These are phyloP conservation scores for Botrytis tulipae DNA, from an alignment of 2,329 filamentous ascomycete genomes.

Conservation along the genomic window DNA sequence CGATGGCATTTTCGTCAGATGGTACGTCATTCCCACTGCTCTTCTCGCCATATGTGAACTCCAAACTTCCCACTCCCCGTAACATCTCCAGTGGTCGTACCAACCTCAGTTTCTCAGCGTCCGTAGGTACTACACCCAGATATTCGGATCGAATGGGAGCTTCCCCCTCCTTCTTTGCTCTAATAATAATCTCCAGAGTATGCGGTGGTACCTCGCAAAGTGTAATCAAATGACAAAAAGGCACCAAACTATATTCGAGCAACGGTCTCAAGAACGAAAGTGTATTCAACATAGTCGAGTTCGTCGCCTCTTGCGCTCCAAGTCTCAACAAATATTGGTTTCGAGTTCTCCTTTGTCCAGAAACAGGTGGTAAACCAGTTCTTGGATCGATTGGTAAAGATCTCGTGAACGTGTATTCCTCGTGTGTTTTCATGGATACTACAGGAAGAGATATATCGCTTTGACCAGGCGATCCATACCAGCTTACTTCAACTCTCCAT, in stretches of 20 bases:
- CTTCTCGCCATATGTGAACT: neutral
- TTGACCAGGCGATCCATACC: neutral
- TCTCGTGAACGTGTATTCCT: neutral
- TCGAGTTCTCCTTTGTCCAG: neutral
- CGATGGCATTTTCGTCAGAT: neutral
- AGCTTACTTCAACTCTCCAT: neutral
- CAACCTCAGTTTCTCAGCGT: neutral
- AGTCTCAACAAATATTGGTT: neutral
- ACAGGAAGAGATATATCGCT: neutral
- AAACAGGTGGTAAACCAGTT: neutral
- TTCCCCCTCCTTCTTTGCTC: neutral
- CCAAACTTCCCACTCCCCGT: neutral
- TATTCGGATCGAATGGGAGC: neutral
- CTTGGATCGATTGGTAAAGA: neutral
- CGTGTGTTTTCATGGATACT: neutral
- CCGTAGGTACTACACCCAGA: neutral
- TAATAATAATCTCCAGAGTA: neutral
- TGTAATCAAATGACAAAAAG: neutral
- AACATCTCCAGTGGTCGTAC: neutral
- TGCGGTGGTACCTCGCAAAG: neutral
- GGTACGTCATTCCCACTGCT: neutral
- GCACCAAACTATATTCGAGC: neutral
- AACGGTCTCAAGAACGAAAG: neutral
- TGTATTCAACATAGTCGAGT: neutral
- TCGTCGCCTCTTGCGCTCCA: neutral